phyloP scores from a whole-genome alignment of 495 filamentous ascomycete species.

The Hyaloscypha variabilis region DNA sequence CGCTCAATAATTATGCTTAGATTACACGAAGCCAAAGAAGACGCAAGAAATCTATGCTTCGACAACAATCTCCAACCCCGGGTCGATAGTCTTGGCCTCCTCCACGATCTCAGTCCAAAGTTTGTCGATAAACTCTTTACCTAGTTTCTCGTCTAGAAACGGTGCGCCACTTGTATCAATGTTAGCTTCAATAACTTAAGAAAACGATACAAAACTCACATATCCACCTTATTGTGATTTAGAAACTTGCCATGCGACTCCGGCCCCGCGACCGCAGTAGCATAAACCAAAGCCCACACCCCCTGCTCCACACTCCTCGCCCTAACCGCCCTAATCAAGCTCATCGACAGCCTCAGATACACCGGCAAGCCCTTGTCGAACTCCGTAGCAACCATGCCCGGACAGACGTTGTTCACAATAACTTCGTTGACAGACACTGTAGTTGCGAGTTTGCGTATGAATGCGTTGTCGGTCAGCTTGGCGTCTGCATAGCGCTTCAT shows the following conservation, averaged over 20 bases:
- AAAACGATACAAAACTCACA: conserved; percentile 11
- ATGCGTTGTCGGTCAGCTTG: conserved; percentile 28
- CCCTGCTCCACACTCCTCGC: conserved; percentile 22
- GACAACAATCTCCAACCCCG: neutral
- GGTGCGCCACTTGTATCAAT: neutral
- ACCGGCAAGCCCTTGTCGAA: conserved; percentile 17
- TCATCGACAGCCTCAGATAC: conserved; percentile 27
- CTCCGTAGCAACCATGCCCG: conserved; percentile 30
- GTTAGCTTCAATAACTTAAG: neutral
- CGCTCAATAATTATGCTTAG: no score
- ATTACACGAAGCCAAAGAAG: no score
- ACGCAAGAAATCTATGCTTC: neutral
- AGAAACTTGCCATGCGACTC: conserved; percentile 36
- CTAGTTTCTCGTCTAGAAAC: neutral
- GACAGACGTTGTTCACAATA: conserved; percentile 35
- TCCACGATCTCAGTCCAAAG: conserved; percentile 8
- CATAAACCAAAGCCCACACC: conserved; percentile 24
- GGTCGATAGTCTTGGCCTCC: conserved; percentile 4
- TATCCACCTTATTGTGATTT: conserved; percentile 9
- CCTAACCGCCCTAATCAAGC: conserved; percentile 13
- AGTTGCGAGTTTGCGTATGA: conserved; percentile 33
- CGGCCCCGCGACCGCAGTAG: conserved; percentile 24
- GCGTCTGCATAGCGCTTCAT: conserved; percentile 34
- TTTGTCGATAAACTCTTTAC: conserved; percentile 8
- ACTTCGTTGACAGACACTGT: conserved; percentile 28